Conservation (phyloP, 441 rosid genomes). For the Dalechampia spathulata region DNA sequence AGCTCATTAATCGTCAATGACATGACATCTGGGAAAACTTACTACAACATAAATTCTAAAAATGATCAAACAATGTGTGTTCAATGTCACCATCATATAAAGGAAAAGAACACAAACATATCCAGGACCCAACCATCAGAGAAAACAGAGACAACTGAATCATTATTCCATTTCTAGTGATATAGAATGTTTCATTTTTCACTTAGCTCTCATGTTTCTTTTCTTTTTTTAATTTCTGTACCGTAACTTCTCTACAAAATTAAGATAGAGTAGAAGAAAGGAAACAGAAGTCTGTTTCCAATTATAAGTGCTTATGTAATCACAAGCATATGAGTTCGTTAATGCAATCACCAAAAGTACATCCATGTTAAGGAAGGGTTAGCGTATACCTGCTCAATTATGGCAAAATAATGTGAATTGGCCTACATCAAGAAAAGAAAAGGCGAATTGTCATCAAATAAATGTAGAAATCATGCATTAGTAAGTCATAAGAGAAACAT, state of each 20-base stretch:
- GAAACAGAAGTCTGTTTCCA: neutral
- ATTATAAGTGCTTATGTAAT: slow-evolving; percentile 1
- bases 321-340: neutral
- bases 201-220: too few species aligned
- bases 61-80: too few species aligned
- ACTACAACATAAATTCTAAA: too few species aligned
- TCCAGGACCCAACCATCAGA: too few species aligned
- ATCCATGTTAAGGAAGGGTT: slow-evolving; percentile 1
- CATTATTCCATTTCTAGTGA: neutral
- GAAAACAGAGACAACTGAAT: too few species aligned
- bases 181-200: neutral
- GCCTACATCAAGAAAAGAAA: slow-evolving; percentile 54
- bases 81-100: neutral
- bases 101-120: too few species aligned
- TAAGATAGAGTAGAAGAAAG: slow-evolving; percentile 5
- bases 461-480: neutral
- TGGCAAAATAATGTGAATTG: slow-evolving; percentile 92
- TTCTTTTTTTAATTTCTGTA: too few species aligned
- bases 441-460: slow-evolving; percentile 11
- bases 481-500: neutral
- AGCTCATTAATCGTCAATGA: neutral
- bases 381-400: slow-evolving; percentile 81
- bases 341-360: neutral
- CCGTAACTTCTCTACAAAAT: too few species aligned
- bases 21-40: too few species aligned